A percentile compares a stretch with the other conserved stretches of the same genome.
Conservation (phyloP, 257 asterid genomes). For the Solanum pinnatisectum region DNA sequence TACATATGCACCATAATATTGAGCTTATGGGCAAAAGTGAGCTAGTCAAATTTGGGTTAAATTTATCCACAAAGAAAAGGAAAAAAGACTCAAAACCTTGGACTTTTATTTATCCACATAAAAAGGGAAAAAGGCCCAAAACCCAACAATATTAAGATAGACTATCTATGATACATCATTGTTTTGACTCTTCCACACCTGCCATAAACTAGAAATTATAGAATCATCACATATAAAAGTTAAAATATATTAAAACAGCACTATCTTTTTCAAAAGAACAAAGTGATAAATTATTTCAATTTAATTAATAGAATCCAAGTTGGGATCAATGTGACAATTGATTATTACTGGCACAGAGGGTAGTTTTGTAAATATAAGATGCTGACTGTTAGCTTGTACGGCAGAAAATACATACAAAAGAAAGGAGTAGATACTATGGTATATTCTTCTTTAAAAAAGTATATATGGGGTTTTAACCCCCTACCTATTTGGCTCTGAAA, state of each 20-base stretch:
- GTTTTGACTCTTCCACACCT: neutral
- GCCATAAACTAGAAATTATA: neutral
- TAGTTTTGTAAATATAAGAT: neutral
- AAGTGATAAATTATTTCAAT: neutral
- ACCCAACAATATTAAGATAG: neutral
- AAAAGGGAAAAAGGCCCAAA: no score
- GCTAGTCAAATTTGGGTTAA: no score
- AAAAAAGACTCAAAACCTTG: no score
- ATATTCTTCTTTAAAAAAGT: constrained; percentile 33
- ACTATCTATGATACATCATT: neutral
- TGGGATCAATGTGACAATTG: neutral
- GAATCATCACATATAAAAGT: neutral
- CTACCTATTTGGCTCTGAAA: neutral
- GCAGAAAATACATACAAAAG: neutral
- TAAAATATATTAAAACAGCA: neutral
- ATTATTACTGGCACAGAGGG: neutral
- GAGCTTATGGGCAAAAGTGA: no score
- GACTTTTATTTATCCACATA: no score
- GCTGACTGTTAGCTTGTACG: neutral
- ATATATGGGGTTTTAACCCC: neutral
- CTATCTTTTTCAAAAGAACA: neutral
- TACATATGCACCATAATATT: no score
- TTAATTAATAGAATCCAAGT: neutral
- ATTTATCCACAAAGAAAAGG: no score
- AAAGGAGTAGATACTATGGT: constrained; percentile 27